Conservation (phyloP, 768 basidiomycete species). For the Tulasnella sp. region DNA sequence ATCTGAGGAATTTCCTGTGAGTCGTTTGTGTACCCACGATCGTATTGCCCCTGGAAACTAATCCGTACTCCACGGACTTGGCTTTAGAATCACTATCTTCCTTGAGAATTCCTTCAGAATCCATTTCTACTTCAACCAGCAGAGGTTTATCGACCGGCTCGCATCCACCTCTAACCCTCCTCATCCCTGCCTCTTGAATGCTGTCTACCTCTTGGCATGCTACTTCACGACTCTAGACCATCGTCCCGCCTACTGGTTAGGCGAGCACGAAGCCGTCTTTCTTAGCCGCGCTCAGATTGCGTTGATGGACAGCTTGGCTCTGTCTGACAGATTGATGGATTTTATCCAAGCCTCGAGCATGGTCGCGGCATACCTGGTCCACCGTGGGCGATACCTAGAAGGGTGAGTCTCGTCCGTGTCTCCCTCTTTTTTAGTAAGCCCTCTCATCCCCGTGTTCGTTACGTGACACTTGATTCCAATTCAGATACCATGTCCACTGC, state of each 20-base stretch:
- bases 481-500: slow-evolving; percentile 34
- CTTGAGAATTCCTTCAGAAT: not conserved
- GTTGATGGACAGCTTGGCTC: slow-evolving; percentile 13
- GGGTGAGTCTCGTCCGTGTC: not conserved
- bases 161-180: slow-evolving; percentile 11
- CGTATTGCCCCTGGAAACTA: not conserved
- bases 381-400: slow-evolving; percentile 2
- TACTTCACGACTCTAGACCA: slow-evolving; percentile 11
- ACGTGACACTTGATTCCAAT: not conserved
- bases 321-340: slow-evolving; percentile 16
- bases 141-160: not conserved
- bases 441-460: not conserved
- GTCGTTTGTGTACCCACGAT: not conserved
- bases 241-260: not conserved
- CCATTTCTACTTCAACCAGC: slow-evolving; percentile 4
- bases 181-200: slow-evolving; percentile 18
- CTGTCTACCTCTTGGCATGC: slow-evolving; percentile 17
- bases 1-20: not conserved
- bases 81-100: slow-evolving; percentile 1
- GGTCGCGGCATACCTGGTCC: slow-evolving; percentile 4
- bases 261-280: slow-evolving; percentile 14
- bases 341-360: not conserved
- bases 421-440: not conserved
- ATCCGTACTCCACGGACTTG: not conserved
- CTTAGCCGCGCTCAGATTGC: slow-evolving; percentile 14